These are phyloP conservation scores for Fusarium tjaetaba DNA, from an alignment of 2,329 filamentous ascomycete genomes.

Conservation along the genomic window DNA sequence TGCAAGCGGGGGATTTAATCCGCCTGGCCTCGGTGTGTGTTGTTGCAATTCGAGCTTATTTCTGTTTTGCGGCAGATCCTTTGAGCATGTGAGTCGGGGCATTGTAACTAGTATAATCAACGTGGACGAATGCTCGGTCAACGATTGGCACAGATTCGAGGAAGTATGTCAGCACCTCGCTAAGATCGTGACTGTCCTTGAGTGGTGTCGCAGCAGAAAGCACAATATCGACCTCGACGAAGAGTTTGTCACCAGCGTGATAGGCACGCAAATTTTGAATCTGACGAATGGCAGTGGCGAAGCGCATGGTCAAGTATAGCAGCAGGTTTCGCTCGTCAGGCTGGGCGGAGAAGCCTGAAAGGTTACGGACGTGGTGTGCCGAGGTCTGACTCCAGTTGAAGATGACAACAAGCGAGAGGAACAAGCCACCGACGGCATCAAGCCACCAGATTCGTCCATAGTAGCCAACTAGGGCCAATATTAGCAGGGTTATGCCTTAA, in stretches of 20 bases:
- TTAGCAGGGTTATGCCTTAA: slow-evolving; percentile 24
- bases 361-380: slow-evolving; percentile 79
- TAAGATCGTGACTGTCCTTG: slow-evolving; percentile 83
- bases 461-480: slow-evolving; percentile 66
- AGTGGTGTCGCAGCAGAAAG: slow-evolving; percentile 79
- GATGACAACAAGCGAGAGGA: slow-evolving; percentile 83
- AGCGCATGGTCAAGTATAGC: slow-evolving; percentile 92
- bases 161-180: slow-evolving; percentile 82
- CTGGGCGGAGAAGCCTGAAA: slow-evolving; percentile 81
- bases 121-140: slow-evolving; percentile 75
- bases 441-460: slow-evolving; percentile 85
- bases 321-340: slow-evolving; percentile 86
- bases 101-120: slow-evolving; percentile 71
- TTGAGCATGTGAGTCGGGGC: slow-evolving; percentile 67
- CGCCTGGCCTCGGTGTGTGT: not conserved
- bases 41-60: slow-evolving; percentile 18
- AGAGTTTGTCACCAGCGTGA: slow-evolving; percentile 85
- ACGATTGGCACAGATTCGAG: slow-evolving; percentile 85
- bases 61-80: slow-evolving; percentile 35
- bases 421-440: slow-evolving; percentile 79
- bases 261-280: slow-evolving; percentile 89
- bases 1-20: not conserved
- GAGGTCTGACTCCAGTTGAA: slow-evolving; percentile 81
- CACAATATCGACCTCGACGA: slow-evolving; percentile 84
- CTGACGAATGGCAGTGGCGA: slow-evolving; percentile 85